Base-by-base conservation (phyloP, 371 early-diverging fungal species). In the Quaeritorhiza haematococci region DNA sequence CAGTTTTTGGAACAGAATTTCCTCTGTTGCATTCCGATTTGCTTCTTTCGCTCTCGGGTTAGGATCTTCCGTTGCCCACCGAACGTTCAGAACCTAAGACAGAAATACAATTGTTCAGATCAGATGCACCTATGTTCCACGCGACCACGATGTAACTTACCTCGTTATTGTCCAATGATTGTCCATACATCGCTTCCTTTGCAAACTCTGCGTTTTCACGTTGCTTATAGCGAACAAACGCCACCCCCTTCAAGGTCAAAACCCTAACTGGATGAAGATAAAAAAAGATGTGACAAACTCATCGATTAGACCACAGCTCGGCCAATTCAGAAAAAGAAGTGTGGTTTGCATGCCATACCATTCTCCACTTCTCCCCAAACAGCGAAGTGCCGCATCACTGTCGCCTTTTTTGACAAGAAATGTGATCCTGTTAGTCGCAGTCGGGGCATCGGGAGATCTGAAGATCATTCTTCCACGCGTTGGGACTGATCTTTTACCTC, bases 181-280 rank as follows among this genome's bases (percentile, higher is more conserved):
- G 93, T 49, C 84, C 83, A 62, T 82, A 78, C 93, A 93, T 93
- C 7, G 91, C 93, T 65, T 91, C 93, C 64, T 87, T 87, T 7
- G 91, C 91, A 69, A 92, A 90, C 70, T 92, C 93, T 2, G 93
- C 91, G 62, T 80, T 84, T 19, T 74, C 62, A 41, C 90, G 73
- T 26, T 72, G 71, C 54, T 73, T 74, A 63, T 87, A 92, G 15
- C 86, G 82, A 3, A 92, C 88, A 72, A 90, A 91, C 1, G 88
- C 91, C 21, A 90, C 89, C 15, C 84, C 87, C 56, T 88, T 85
- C 27, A 76, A 72, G 32, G 64, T 66, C 28, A 92, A 60, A 7
- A 86, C 62, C 78, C 82, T 46, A 79, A 67, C 63, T 73, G 34
- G 61, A 53, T 50, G 34, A 13, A 2, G 28, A 46, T 2, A 33